phyloP scores from a whole-genome alignment of 371 early-diverging fungal genomes.

The Mortierella sp. region DNA sequence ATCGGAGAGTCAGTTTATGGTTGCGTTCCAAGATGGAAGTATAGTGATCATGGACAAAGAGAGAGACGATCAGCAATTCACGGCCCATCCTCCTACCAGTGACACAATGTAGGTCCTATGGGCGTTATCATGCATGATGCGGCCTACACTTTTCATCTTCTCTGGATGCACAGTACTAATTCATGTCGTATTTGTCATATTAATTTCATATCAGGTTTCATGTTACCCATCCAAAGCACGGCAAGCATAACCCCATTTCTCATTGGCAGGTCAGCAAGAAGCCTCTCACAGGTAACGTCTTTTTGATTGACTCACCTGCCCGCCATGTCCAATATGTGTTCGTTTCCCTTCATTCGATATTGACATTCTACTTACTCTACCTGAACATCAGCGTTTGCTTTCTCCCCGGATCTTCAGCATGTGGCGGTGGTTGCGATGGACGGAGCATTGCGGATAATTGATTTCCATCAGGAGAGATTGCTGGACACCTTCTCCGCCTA shows the following conservation, averaged over 20 bases:
- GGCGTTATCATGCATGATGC: neutral
- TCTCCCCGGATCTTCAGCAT: constrained; percentile 89
- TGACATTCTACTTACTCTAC: neutral
- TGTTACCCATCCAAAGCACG: constrained; percentile 64
- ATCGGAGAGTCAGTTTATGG: constrained; percentile 88
- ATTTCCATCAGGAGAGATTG: constrained; percentile 78
- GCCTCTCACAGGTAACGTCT: constrained; percentile 73
- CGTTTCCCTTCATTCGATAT: neutral
- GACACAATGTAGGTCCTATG: constrained; percentile 30
- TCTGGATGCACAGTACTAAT: neutral
- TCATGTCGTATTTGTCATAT: neutral
- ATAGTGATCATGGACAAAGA: constrained; percentile 91
- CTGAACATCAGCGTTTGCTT: constrained; percentile 72
- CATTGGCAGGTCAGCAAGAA: constrained; percentile 80
- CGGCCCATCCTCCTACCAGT: constrained; percentile 51
- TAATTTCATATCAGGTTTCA: constrained; percentile 61
- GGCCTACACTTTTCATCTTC: neutral
- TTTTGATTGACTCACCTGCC: no score
- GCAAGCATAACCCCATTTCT: constrained; percentile 81
- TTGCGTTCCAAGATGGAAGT: constrained; percentile 80
- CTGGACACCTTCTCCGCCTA: constrained; percentile 82
- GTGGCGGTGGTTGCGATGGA: constrained; percentile 85
- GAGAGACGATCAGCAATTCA: constrained; percentile 83
- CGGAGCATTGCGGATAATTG: constrained; percentile 81
- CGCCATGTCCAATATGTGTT: no score